Evolutionary conservation across 257 asterid species (phyloP).

Genomic region (Phtheirospermum japonicum): DNA sequence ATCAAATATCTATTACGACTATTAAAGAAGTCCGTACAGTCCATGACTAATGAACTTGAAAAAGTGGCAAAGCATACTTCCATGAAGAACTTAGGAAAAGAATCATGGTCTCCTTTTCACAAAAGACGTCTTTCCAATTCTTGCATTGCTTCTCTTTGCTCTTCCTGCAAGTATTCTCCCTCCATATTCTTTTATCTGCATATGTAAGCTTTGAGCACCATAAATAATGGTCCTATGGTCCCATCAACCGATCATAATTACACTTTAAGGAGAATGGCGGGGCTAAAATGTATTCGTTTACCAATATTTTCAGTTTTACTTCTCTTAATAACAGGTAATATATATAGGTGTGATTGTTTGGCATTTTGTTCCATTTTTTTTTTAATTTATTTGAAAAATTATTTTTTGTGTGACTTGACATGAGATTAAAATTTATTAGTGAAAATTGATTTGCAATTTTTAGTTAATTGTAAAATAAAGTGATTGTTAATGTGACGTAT

Average conservation of each 20-base stretch:
- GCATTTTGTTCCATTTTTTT: too few relatives aligned
- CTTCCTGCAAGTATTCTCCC: not conserved
- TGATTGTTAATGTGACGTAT: too few relatives aligned
- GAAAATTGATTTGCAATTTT: not conserved
- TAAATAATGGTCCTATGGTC: not conserved
- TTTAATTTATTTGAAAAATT: not conserved
- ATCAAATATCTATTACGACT: too few relatives aligned
- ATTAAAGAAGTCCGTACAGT: too few relatives aligned
- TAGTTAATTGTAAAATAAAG: not conserved
- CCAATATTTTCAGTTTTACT: conserved; percentile 29
- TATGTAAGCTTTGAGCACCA: not conserved
- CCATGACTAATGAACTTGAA: too few relatives aligned
- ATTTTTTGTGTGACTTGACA: too few relatives aligned
- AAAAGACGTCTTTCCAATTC: not conserved
- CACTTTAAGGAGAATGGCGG: conserved; percentile 28
- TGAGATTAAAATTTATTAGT: not conserved
- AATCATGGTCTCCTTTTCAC: not conserved
- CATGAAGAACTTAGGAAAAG: not conserved
- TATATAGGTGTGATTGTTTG: not conserved
- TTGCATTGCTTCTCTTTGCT: not conserved
- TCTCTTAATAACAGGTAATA: conserved; percentile 44
- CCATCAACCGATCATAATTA: too few relatives aligned
- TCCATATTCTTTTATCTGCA: not conserved
- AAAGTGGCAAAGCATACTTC: too few relatives aligned
- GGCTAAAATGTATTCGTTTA: not conserved